Evolutionary conservation across 192 early-diverging fungal genomes (phyloP).

Genomic region (Gaertneriomyces semiglobifer): DNA sequence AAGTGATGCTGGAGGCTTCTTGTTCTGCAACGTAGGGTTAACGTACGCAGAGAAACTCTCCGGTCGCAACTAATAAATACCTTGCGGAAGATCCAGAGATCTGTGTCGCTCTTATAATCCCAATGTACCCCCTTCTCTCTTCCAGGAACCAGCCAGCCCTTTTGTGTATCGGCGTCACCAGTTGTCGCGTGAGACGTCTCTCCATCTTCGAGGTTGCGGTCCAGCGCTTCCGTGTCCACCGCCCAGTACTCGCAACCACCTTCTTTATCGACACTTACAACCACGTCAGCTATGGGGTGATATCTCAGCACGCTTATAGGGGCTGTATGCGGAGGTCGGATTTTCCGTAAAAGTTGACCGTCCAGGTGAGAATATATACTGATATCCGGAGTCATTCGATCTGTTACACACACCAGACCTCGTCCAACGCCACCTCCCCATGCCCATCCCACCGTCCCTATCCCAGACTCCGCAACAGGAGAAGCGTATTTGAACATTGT

Average conservation of each 20-base stretch:
- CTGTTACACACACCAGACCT: too few relatives aligned
- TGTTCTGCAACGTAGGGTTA: slow-evolving; percentile 45
- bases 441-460: too few relatives aligned
- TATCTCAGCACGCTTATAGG: slow-evolving; percentile 81
- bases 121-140: slow-evolving; percentile 45
- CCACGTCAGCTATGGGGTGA: slow-evolving; percentile 68
- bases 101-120: slow-evolving; percentile 87
- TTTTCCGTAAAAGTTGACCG: slow-evolving; percentile 16
- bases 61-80: slow-evolving; percentile 30
- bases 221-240: slow-evolving; percentile 51
- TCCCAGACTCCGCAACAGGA: too few relatives aligned
- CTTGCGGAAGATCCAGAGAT: slow-evolving; percentile 96
- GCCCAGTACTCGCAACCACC: slow-evolving; percentile 97
- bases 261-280: slow-evolving; percentile 77
- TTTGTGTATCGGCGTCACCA: neutral
- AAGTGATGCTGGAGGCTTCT: slow-evolving; percentile 73
- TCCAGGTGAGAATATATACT: too few relatives aligned
- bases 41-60: neutral
- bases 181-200: too few relatives aligned
- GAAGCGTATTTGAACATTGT: neutral
- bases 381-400: too few relatives aligned
- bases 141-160: neutral
- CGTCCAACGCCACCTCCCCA: too few relatives aligned
- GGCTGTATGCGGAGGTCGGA: slow-evolving; percentile 63
- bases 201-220: too few relatives aligned